These are phyloP conservation scores for Plantago ovata DNA, from an alignment of 257 asterid species.

Conservation along the genomic window DNA sequence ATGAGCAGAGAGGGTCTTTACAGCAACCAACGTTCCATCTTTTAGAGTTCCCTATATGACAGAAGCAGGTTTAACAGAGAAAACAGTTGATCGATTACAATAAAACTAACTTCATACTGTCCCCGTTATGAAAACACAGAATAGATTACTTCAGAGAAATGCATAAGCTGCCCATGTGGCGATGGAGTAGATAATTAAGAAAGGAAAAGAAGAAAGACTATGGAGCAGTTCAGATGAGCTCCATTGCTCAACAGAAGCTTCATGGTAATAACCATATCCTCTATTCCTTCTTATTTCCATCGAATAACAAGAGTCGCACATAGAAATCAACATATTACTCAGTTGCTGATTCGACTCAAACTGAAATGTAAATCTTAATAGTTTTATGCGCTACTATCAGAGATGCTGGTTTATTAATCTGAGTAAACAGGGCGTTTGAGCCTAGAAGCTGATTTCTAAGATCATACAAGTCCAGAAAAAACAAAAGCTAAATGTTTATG, in stretches of 20 bases:
- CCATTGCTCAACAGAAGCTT: slow-evolving; percentile 18
- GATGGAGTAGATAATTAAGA: slow-evolving; percentile 5
- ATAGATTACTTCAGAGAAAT: slow-evolving; percentile 13
- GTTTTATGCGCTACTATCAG: neutral
- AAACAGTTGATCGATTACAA: slow-evolving; percentile 11
- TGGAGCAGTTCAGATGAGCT: slow-evolving; percentile 11
- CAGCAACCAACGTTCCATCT: slow-evolving; percentile 60
- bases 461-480: too few species aligned
- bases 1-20: slow-evolving; percentile 71
- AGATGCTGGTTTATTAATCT: slow-evolving; percentile 5
- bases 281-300: neutral
- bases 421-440: neutral
- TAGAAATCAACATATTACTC: slow-evolving; percentile 11
- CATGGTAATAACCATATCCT: neutral
- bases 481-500: too few species aligned
- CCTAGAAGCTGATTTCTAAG: too few species aligned
- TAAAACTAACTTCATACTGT: slow-evolving; percentile 13
- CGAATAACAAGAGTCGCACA: slow-evolving; percentile 2
- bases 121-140: slow-evolving; percentile 1
- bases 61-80: slow-evolving; percentile 25
- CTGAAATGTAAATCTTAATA: neutral
- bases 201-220: neutral
- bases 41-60: slow-evolving; percentile 64
- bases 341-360: slow-evolving; percentile 16
- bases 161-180: slow-evolving; percentile 15